These are phyloP conservation scores for Boletus subparvulus DNA, from an alignment of 768 basidiomycete genomes.

Conservation along the genomic window DNA sequence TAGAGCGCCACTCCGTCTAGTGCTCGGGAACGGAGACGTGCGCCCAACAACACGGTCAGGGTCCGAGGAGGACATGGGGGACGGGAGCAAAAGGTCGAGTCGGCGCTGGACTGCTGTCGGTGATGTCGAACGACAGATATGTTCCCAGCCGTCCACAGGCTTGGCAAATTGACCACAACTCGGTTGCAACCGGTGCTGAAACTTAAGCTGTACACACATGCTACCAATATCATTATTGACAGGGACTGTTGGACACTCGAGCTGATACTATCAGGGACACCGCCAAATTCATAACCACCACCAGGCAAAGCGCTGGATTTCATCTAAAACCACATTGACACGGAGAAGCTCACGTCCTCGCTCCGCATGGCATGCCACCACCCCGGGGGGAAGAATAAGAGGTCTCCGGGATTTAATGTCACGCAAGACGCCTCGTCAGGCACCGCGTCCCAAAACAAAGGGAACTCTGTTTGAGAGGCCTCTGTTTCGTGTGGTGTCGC, in stretches of 20 bases:
- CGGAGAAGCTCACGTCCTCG: conserved; percentile 78
- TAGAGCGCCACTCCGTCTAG: conserved; percentile 26
- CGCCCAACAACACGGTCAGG: conserved; percentile 29
- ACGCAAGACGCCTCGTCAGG: conserved; percentile 58
- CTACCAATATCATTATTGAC: background rate
- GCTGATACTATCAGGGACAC: conserved; percentile 6
- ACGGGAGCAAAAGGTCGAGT: conserved; percentile 2
- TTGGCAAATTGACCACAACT: conserved; percentile 18
- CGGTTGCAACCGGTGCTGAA: conserved; percentile 30
- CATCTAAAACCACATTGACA: conserved; percentile 88
- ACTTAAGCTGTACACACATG: conserved; percentile 13
- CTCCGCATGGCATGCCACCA: conserved; percentile 96
- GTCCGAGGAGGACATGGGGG: conserved; percentile 32
- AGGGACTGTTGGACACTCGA: too few species aligned
- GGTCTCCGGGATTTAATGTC: conserved; percentile 76
- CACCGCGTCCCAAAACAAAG: conserved; percentile 56
- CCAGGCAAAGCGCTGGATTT: conserved; percentile 25
- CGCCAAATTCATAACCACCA: conserved; percentile 10
- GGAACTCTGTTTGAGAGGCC: conserved; percentile 33
- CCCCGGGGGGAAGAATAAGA: conserved; percentile 85
- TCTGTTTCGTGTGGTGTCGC: conserved; percentile 16
- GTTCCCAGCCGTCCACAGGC: conserved; percentile 20
- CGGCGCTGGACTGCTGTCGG: conserved; percentile 16
- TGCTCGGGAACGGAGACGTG: conserved; percentile 29
- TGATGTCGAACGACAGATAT: conserved; percentile 16